Conservation (phyloP, 345 rosid genomes). For the Acer saccharum region DNA sequence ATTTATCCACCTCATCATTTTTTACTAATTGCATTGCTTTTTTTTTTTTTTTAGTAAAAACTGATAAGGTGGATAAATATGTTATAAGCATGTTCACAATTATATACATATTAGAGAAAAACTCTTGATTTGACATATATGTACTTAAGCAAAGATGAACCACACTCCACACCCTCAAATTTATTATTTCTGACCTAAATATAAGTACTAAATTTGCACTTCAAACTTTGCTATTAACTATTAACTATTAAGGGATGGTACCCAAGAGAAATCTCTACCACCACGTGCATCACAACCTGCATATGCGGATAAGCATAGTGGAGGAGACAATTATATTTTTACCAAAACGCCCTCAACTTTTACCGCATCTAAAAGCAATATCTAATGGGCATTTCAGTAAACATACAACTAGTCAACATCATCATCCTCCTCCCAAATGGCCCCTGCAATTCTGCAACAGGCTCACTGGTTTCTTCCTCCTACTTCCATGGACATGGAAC, state of each 20-base stretch:
- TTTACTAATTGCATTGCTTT: no score
- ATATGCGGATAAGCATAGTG: constrained; percentile 29
- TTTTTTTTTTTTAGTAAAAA: no score
- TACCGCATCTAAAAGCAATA: background rate
- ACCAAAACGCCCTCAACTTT: background rate
- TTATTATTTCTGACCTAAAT: background rate
- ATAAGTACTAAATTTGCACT: background rate
- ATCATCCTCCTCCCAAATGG: background rate
- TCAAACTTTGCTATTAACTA: background rate
- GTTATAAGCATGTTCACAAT: no score
- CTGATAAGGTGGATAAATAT: no score
- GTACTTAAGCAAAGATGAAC: no score
- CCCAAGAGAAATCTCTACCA: constrained; percentile 22
- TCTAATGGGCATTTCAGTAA: constrained; percentile 1
- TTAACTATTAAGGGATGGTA: background rate
- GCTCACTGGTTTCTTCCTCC: background rate
- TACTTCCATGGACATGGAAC: constrained; percentile 3
- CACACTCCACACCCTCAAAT: background rate
- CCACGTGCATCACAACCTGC: constrained; percentile 40
- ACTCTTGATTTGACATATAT: no score
- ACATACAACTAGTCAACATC: background rate
- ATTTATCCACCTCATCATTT: no score
- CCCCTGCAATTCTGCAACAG: background rate
- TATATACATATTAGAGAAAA: no score
- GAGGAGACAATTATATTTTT: background rate